A percentile compares a stretch with the other conserved stretches of the same genome.
Conservation (phyloP, 2,329 filamentous ascomycete genomes). For the Passalora sequoiae region DNA sequence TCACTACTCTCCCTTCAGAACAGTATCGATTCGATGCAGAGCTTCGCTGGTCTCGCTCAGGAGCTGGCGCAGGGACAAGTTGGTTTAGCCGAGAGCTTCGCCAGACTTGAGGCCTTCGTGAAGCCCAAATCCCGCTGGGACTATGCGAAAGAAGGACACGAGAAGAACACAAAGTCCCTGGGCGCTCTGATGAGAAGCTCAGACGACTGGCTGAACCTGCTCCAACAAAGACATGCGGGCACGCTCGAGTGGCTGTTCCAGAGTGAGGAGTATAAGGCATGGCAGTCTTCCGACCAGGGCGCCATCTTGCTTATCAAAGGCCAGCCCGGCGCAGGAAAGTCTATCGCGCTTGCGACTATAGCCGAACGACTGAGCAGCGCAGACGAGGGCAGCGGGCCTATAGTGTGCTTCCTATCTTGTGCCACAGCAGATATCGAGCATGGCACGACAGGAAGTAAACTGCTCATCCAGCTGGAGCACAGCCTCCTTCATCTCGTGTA, state of each 20-base stretch:
- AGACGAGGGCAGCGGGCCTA: background rate
- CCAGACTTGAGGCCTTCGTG: constrained; percentile 5
- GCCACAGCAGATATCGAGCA: background rate
- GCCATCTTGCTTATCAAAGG: background rate
- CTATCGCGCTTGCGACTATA: background rate
- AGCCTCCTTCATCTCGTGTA: too few species aligned
- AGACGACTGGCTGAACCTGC: constrained; percentile 1
- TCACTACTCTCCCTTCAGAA: constrained; percentile 1
- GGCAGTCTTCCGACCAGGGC: background rate
- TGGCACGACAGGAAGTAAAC: too few species aligned
- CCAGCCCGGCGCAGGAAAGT: background rate
- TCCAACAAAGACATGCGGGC: constrained; percentile 3
- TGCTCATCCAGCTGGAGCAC: too few species aligned
- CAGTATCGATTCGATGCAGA: constrained; percentile 10
- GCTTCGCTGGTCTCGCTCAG: constrained; percentile 11
- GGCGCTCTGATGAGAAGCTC: constrained; percentile 9
- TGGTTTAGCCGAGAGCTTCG: constrained; percentile 7
- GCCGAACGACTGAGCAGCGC: background rate
- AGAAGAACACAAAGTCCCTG: constrained; percentile 12
- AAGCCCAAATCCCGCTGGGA: constrained; percentile 16
- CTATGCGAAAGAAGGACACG: constrained; percentile 10
- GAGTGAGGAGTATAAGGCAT: background rate
- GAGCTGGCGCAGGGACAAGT: constrained; percentile 10
- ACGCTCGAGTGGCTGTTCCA: constrained; percentile 11
- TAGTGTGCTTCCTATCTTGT: background rate